Conservation (phyloP, 352 stramenopile genomes). For the Globisporangium cylindrosporum region DNA sequence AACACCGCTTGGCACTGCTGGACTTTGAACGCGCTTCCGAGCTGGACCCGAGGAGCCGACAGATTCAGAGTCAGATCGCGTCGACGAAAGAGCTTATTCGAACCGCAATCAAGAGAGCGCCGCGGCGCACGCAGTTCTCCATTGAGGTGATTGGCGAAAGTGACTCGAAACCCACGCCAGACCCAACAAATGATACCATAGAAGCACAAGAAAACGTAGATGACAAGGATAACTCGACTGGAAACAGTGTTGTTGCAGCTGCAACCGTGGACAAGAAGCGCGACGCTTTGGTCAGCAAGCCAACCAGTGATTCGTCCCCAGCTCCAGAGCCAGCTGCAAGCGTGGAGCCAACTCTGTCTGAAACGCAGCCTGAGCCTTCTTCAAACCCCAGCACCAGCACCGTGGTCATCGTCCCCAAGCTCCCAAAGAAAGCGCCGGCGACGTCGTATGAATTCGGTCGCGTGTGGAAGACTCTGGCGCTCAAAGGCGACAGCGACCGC, state of each 20-base stretch:
- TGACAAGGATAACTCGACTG: conserved; percentile 14
- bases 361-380: background rate
- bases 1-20: conserved; percentile 78
- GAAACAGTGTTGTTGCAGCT: background rate
- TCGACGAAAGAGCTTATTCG: conserved; percentile 66
- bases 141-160: conserved; percentile 41
- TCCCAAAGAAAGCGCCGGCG: conserved; percentile 59
- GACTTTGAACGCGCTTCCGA: conserved; percentile 70
- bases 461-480: conserved; percentile 70
- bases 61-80: conserved; percentile 55
- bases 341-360: background rate
- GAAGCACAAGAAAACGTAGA: background rate
- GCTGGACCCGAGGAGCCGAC: conserved; percentile 73
- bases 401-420: conserved; percentile 31
- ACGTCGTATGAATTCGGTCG: conserved; percentile 80
- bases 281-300: background rate
- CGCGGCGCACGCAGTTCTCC: conserved; percentile 42
- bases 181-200: background rate
- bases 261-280: background rate
- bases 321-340: background rate
- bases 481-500: conserved; percentile 35
- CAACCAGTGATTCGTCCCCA: background rate
- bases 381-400: background rate
- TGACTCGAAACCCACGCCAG: conserved; percentile 24
- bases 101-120: conserved; percentile 61